phyloP scores from a whole-genome alignment of 2,329 filamentous ascomycete genomes.

The Diaporthe australafricana region DNA sequence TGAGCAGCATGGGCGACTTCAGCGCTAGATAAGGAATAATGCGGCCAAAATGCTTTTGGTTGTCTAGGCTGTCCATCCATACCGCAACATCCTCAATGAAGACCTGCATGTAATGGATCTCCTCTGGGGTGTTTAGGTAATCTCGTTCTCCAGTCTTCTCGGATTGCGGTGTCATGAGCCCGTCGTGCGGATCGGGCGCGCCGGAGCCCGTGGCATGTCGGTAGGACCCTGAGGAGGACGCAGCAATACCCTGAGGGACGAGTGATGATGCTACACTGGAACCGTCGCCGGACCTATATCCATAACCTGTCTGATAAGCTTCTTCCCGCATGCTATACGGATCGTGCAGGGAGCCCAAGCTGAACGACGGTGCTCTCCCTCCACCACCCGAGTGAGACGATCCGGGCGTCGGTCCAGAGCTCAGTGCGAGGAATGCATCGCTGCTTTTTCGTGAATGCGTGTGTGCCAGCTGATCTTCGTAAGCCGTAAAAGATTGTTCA shows the following conservation, averaged over 20 bases:
- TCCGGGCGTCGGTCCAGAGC: constrained; percentile 39
- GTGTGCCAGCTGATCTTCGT: constrained; percentile 34
- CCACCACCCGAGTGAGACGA: constrained; percentile 41
- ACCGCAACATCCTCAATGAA: constrained; percentile 91
- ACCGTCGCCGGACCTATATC: constrained; percentile 50
- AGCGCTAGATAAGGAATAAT: constrained; percentile 86
- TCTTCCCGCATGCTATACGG: constrained; percentile 42
- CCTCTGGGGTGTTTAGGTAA: constrained; percentile 79
- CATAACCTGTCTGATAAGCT: constrained; percentile 40
- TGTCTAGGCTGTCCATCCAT: constrained; percentile 95
- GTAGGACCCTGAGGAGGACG: constrained; percentile 44
- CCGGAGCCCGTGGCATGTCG: constrained; percentile 44
- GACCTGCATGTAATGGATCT: constrained; percentile 89
- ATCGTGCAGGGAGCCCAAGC: constrained; percentile 35
- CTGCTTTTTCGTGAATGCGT: constrained; percentile 29
- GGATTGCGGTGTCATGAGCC: constrained; percentile 54
- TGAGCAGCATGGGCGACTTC: constrained; percentile 86
- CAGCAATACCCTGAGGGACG: constrained; percentile 48
- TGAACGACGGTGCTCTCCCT: constrained; percentile 36
- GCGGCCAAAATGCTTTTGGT: constrained; percentile 86
- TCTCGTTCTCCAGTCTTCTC: constrained; percentile 61
- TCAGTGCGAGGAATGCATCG: constrained; percentile 29
- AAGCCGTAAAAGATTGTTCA: constrained; percentile 27
- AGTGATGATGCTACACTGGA: constrained; percentile 54
- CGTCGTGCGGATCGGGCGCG: constrained; percentile 49